Conservation (phyloP, 306 rosid genomes). For the cucumber (Cucumis sativus) region Cucumber_9930_V3 NC_026656.2:20276501-20277000, state of each 20-base stretch:
- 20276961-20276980: background rate
- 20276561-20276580: slow-evolving; percentile 63
- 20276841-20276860: slow-evolving; percentile 74
- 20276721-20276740: background rate
- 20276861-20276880: slow-evolving; percentile 49
- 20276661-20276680: background rate
- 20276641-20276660: slow-evolving; percentile 65
- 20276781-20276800: background rate
- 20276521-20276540: slow-evolving; percentile 61
- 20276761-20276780: background rate
- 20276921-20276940: slow-evolving; percentile 76
- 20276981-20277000: background rate
- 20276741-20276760: background rate
- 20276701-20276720: background rate
- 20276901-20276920: slow-evolving; percentile 82
- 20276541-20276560: slow-evolving; percentile 59
- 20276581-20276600: slow-evolving; percentile 85
- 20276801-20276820: slow-evolving; percentile 15
- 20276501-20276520: slow-evolving; percentile 71
- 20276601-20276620: slow-evolving; percentile 79
- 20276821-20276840: slow-evolving; percentile 56
- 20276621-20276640: slow-evolving; percentile 76
- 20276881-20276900: slow-evolving; percentile 65
- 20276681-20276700: background rate
- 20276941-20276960: slow-evolving; percentile 53